Base-by-base conservation (phyloP, 2,329 filamentous ascomycete species). In the Aspergillus chevalieri region DNA sequence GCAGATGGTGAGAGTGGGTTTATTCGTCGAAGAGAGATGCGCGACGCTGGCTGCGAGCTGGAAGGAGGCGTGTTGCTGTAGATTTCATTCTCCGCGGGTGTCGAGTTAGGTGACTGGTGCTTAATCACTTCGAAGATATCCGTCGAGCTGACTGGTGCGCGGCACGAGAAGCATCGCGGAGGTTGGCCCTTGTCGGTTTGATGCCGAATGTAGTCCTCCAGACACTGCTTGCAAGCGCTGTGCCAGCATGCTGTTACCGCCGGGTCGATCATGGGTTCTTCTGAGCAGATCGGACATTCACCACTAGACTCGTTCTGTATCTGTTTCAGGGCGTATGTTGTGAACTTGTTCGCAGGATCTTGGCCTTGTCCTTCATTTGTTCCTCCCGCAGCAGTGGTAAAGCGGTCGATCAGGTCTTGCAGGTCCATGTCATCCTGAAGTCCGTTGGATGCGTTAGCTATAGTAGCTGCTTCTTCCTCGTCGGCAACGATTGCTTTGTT, bases 211-310 rank as follows among this genome's bases (percentile, higher is more conserved):
- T 89, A 95, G 58, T 89, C 84, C 2, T 94, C 74, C n/a, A 97
- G 74, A 61, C 93, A 98, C 54, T 88, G 86, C 70, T 93, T 95
- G 74, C 93, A 98, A 1, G 93, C 91, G 30, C 89, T 95, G 68
- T 98, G 93, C 90, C 93, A 98, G 70, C 93, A 98, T 0, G 89
- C 89, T 0, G 93, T 97, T 1, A 98, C 93, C 0, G 87, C 86
- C 64, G 95, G 92, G 47, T 96, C 87, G 38, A 89, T 81, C 90
- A 97, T 97, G 3, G 91, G 90, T 66, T 97, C 93, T 67, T 97
- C 92, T 3, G 88, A 83, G 70, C 93, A 98, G 47, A 98, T 87
- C 0, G 93, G 92, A 61, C 93, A 98, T 72, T 98, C 93, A 52
- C 86, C 86, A 51, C 86, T 82, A 0, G 87, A 84, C 62, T 97